Conservation (phyloP, 2,329 filamentous ascomycete genomes). For the Pezicula radicicola region DNA sequence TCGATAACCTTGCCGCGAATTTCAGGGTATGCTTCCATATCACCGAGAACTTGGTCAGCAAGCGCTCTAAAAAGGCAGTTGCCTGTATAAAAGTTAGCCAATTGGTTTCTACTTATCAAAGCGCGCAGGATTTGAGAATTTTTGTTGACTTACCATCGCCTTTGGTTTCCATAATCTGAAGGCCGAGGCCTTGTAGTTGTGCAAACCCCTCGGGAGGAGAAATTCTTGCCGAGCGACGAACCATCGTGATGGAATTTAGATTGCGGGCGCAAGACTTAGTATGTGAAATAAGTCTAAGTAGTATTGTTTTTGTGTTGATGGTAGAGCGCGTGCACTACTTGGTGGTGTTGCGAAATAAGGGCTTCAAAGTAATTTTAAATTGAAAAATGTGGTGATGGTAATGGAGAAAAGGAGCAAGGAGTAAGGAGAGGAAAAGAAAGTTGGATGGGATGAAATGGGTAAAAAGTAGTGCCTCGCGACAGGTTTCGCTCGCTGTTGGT, state of each 20-base stretch:
- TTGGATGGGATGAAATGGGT: too few relatives aligned
- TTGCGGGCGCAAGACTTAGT: neutral
- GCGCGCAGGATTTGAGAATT: constrained; percentile 16
- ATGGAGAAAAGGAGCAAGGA: neutral
- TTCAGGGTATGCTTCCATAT: constrained; percentile 51
- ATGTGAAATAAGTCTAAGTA: too few relatives aligned
- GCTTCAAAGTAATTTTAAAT: too few relatives aligned
- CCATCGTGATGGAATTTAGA: constrained; percentile 5
- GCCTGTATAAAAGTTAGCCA: constrained; percentile 39
- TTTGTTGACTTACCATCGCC: constrained; percentile 56
- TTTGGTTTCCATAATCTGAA: constrained; percentile 56
- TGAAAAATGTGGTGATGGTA: neutral
- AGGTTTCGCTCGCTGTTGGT: too few relatives aligned
- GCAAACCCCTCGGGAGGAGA: constrained; percentile 44
- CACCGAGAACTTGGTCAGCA: constrained; percentile 63
- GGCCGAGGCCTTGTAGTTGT: constrained; percentile 50
- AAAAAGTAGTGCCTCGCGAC: too few relatives aligned
- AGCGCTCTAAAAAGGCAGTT: constrained; percentile 70
- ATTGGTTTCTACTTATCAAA: constrained; percentile 1
- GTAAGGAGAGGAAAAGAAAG: neutral
- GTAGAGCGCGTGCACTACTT: too few relatives aligned
- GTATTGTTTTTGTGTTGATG: too few relatives aligned
- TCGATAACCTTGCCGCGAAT: constrained; percentile 58
- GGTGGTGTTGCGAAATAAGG: too few relatives aligned
- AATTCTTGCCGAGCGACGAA: neutral